Conservation (phyloP, 2,329 filamentous ascomycete species). For the Fusarium acutatum region DNA sequence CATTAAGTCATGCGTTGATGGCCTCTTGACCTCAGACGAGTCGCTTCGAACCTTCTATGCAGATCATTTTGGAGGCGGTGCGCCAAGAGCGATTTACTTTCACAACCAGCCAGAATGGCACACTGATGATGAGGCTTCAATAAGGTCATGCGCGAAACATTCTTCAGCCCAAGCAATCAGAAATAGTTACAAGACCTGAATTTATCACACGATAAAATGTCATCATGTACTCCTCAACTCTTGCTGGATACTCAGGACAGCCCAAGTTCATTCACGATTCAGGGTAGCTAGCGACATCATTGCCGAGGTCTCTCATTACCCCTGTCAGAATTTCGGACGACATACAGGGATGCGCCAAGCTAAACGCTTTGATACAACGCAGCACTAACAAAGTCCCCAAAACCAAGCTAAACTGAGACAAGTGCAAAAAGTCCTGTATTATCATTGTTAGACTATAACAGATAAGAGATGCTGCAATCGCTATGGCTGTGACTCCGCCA, state of each 20-base stretch:
- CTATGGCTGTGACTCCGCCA: constrained; percentile 3
- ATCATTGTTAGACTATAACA: not conserved
- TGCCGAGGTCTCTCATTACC: not conserved
- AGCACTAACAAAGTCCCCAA: not conserved
- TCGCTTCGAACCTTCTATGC: not conserved
- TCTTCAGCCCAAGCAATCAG: not conserved
- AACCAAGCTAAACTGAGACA: not conserved
- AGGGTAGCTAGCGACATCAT: not conserved
- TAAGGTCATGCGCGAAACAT: not conserved
- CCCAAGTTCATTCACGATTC: not conserved
- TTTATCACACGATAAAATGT: not conserved
- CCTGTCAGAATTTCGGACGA: not conserved
- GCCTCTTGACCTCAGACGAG: not conserved
- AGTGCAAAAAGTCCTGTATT: not conserved
- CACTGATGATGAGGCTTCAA: not conserved
- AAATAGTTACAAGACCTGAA: not conserved
- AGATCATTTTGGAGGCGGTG: not conserved
- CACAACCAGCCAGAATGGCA: not conserved
- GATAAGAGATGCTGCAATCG: not conserved
- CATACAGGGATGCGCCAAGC: not conserved
- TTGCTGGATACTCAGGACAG: too few species aligned
- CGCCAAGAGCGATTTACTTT: not conserved
- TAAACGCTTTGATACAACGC: not conserved
- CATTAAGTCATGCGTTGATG: not conserved
- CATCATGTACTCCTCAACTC: not conserved